A percentile compares a stretch with the other conserved stretches of the same genome.
phyloP scores from a whole-genome alignment of 768 basidiomycete genomes.

The Boletus tylopilopsis region DNA sequence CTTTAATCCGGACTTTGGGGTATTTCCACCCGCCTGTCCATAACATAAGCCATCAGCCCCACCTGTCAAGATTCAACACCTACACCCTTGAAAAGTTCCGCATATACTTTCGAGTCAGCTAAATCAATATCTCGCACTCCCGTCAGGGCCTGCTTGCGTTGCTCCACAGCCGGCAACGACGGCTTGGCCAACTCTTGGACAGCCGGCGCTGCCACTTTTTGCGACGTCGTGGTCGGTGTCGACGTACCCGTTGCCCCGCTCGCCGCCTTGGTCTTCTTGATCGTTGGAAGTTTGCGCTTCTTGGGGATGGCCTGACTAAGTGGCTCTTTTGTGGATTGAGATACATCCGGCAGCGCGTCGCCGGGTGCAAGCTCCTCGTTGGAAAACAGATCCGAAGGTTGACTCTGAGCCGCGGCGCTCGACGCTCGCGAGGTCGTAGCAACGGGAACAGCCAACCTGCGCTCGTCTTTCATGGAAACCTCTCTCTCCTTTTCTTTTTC shows the following conservation, averaged over 20 bases:
- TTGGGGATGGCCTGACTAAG: constrained; percentile 36
- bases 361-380: constrained; percentile 28
- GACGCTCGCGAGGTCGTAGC: constrained; percentile 21
- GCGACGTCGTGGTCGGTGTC: constrained; percentile 23
- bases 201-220: constrained; percentile 15
- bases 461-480: constrained; percentile 40
- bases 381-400: constrained; percentile 23
- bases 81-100: constrained; percentile 58
- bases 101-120: constrained; percentile 59
- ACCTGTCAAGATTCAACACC: constrained; percentile 13
- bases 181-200: constrained; percentile 27
- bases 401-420: constrained; percentile 33
- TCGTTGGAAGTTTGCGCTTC: constrained; percentile 65
- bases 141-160: constrained; percentile 40
- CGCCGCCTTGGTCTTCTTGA: constrained; percentile 59
- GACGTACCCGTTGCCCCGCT: constrained; percentile 18
- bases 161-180: constrained; percentile 24
- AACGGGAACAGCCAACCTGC: constrained; percentile 26
- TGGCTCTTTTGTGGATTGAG: constrained; percentile 17
- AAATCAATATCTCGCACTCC: constrained; percentile 60
- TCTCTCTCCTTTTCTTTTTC: constrained; percentile 34
- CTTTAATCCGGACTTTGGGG: constrained; percentile 43
- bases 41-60: neutral
- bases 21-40: constrained; percentile 39
- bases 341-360: constrained; percentile 12